Percentiles rank a stretch among this genome's conserved stretches.
These are phyloP conservation scores for Candida caryicola DNA, from an alignment of 805 yeast genomes.

Conservation along the genomic window DNA sequence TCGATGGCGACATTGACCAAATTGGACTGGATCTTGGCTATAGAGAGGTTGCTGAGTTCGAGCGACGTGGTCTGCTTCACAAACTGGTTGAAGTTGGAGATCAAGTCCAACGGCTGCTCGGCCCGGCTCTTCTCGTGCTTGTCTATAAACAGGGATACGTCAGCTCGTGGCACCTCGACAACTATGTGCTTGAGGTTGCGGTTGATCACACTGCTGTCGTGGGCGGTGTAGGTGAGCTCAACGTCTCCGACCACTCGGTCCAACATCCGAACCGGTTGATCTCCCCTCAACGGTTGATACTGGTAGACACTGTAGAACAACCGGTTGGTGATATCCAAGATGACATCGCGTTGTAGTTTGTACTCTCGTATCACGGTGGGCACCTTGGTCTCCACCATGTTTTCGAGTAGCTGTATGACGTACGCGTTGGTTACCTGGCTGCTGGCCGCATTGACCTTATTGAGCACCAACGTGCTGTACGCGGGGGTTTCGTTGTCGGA, in stretches of 20 bases:
- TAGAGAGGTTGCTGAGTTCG: conserved; percentile 17
- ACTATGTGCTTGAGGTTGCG: conserved; percentile 20
- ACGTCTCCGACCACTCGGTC: conserved; percentile 8
- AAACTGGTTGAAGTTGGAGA: conserved; percentile 17
- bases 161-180: conserved; percentile 21
- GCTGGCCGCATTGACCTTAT: conserved; percentile 1
- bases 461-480: conserved; percentile 8
- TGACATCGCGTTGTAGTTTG: conserved; percentile 6
- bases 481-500: not conserved
- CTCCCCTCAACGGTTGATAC: not conserved
- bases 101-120: conserved; percentile 6
- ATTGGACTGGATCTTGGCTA: conserved; percentile 18
- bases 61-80: conserved; percentile 19
- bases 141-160: conserved; percentile 10
- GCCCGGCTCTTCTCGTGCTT: not conserved
- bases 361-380: conserved; percentile 12
- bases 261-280: not conserved
- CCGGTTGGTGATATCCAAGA: conserved; percentile 6
- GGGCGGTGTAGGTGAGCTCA: conserved; percentile 9
- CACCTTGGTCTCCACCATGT: conserved; percentile 5
- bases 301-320: conserved; percentile 4
- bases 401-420: conserved; percentile 9
- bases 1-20: conserved; percentile 20
- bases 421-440: conserved; percentile 1
- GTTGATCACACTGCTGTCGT: conserved; percentile 8